phyloP scores from a whole-genome alignment of 352 stramenopile species.

The Globisporangium paroecandrum region DNA sequence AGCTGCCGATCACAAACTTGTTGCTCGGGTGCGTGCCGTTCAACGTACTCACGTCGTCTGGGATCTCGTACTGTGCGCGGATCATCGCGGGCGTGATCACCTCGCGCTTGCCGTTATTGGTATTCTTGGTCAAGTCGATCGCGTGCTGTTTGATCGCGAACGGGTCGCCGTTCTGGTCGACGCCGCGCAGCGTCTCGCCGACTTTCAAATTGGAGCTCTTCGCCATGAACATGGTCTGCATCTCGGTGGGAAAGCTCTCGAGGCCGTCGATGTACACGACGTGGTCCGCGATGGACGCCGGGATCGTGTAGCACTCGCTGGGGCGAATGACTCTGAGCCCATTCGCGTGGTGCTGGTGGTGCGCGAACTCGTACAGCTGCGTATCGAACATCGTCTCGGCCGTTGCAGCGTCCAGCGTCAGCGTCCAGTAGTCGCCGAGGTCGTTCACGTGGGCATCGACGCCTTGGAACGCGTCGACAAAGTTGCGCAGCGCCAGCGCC shows the following conservation, averaged over 20 bases:
- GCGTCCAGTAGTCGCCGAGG: conserved; percentile 43
- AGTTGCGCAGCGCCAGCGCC: conserved; percentile 18
- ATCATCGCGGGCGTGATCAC: conserved; percentile 44
- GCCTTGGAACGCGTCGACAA: conserved; percentile 17
- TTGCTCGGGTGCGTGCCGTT: conserved; percentile 28
- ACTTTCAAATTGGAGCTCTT: neutral
- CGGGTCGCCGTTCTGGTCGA: conserved; percentile 32
- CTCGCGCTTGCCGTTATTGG: conserved; percentile 14
- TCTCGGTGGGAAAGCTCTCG: conserved; percentile 68
- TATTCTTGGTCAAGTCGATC: neutral
- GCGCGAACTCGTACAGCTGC: conserved; percentile 45
- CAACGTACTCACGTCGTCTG: conserved; percentile 15
- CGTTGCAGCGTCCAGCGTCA: conserved; percentile 35
- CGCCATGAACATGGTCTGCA: conserved; percentile 51
- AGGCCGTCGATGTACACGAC: conserved; percentile 66
- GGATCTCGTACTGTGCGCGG: conserved; percentile 60
- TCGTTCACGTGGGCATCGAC: conserved; percentile 14
- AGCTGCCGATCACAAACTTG: conserved; percentile 62
- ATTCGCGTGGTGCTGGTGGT: conserved; percentile 18
- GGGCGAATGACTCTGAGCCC: conserved; percentile 46
- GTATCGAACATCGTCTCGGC: conserved; percentile 56
- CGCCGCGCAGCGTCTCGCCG: neutral
- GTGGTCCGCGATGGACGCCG: conserved; percentile 29
- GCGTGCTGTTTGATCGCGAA: conserved; percentile 28
- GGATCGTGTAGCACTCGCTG: conserved; percentile 32